Base-by-base conservation (phyloP, 78 protist species). In the Dictyostelium firmibasis region DNA sequence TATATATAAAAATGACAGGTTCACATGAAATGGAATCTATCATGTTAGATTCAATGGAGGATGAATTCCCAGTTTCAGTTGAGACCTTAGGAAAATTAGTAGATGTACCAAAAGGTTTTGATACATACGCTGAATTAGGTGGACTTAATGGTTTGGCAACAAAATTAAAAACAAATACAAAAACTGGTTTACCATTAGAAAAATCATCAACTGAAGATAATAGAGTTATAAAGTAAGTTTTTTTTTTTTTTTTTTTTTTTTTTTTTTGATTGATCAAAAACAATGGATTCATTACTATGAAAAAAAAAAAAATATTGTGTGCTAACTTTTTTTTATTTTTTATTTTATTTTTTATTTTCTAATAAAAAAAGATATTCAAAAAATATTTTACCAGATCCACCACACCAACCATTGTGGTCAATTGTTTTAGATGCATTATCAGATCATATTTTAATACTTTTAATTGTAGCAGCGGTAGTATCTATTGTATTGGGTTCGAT, bases 371-470 rank as follows among this genome's bases (percentile, higher is more conserved):
- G 87, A 53, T 93, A 78, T 64, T 82, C 92, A 75, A 85, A 27
- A 20, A 93, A 93, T 75, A 29, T 93, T 44, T 82, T 93, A 85
- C 96, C 96, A 85, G 84, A 75, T 50, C 91, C 85, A 64, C 91
- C 96, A 62, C 86, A 78, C 64, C 78, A 72, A 64, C 75, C 96
- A 53, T 38, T 86, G 27, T 93, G 72, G 74, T 44, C 83, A 38
- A 86, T 93, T 36, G 44, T 93, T 57, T 78, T 81, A 14, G 98
- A 98, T 41, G 96, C 96, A 25, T 38, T 97, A 2, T 81, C 97
- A 69, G 99, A 98, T 92, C 89, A 76, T 53, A 98, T 96, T 81
- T 94, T 98, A 57, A 94, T 94, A 27, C 27, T 98, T 44, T 96
- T 98, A 35, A 84, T 87, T 5, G 91, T 78, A 2, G 95, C 97